Evolutionary conservation across 306 rosid species (phyloP).

Genomic region (Prinsepia uniflora): DNA sequence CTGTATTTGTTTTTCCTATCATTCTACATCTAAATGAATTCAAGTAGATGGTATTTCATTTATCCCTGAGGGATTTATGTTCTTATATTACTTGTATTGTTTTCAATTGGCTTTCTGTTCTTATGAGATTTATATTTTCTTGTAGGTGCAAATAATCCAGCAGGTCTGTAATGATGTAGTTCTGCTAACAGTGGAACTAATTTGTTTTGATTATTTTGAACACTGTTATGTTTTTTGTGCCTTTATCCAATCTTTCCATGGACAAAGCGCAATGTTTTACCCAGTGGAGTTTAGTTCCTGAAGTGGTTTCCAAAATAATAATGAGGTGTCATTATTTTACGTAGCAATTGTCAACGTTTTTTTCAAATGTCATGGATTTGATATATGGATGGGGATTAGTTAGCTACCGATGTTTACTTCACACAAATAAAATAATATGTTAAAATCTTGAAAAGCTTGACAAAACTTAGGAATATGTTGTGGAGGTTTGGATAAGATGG

Average conservation of each 20-base stretch:
- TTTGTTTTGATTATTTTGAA: not conserved
- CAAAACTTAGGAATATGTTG: not conserved
- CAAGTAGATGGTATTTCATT: not conserved
- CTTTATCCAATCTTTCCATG: not conserved
- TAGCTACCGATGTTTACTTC: not conserved
- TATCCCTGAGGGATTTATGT: too few species aligned
- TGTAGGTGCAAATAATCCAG: conserved; percentile 88
- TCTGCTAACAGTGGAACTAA: not conserved
- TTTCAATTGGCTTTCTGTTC: too few species aligned
- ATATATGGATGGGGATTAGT: not conserved
- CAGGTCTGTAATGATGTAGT: conserved; percentile 20
- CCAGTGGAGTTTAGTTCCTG: not conserved
- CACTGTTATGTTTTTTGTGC: not conserved
- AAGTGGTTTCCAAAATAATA: not conserved
- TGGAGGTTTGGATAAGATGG: not conserved
- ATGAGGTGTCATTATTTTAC: not conserved
- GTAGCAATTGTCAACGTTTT: not conserved
- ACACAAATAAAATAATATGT: not conserved
- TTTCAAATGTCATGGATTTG: not conserved
- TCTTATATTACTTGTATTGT: too few species aligned
- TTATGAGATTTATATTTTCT: not conserved
- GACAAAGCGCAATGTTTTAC: not conserved
- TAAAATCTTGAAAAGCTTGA: not conserved
- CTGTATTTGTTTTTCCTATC: not conserved
- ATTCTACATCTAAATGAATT: not conserved